Percentiles rank a stretch among this genome's conserved stretches.
These are phyloP conservation scores for Capsicum pubescens DNA, from an alignment of 257 asterid genomes.

Conservation along the genomic window DNA sequence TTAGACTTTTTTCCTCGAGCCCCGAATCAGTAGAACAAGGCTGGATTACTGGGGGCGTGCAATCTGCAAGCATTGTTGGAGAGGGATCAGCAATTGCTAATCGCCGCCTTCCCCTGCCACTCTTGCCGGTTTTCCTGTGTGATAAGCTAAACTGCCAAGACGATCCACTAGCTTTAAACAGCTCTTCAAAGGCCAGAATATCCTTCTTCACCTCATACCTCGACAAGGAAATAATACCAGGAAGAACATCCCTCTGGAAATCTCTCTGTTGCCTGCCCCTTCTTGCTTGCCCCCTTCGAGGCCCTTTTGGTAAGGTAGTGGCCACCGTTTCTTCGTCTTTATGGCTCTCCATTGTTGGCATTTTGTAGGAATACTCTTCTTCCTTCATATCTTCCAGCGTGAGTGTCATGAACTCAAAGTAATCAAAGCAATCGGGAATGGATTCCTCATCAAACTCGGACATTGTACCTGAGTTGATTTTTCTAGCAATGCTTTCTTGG, in stretches of 20 bases:
- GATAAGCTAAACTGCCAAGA: constrained; percentile 38
- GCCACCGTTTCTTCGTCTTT: constrained; percentile 39
- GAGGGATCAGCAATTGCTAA: constrained; percentile 32
- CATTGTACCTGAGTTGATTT: constrained; percentile 6
- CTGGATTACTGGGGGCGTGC: constrained; percentile 34
- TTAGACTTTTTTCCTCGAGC: constrained; percentile 50
- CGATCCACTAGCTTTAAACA: constrained; percentile 49
- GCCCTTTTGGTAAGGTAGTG: constrained; percentile 37
- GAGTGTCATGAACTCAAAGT: constrained; percentile 71
- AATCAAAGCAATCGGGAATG: constrained; percentile 58
- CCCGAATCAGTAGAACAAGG: constrained; percentile 35
- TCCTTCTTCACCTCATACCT: constrained; percentile 73
- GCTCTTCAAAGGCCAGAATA: constrained; percentile 64
- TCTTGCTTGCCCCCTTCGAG: constrained; percentile 56
- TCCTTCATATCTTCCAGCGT: constrained; percentile 57
- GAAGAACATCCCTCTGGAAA: constrained; percentile 74
- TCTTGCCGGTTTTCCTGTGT: constrained; percentile 39
- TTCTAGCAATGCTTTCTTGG: constrained; percentile 15
- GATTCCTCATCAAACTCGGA: constrained; percentile 34
- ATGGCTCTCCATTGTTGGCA: constrained; percentile 27
- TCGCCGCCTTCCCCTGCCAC: constrained; percentile 52
- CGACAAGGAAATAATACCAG: constrained; percentile 62
- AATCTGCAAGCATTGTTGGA: constrained; percentile 27
- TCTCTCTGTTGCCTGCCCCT: constrained; percentile 60
- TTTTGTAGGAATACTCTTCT: constrained; percentile 36